Evolutionary conservation across 2,329 filamentous ascomycete genomes (phyloP), one percentile per base, ranked within the genome.

Genomic region (Parastagonospora avenae): DNA sequence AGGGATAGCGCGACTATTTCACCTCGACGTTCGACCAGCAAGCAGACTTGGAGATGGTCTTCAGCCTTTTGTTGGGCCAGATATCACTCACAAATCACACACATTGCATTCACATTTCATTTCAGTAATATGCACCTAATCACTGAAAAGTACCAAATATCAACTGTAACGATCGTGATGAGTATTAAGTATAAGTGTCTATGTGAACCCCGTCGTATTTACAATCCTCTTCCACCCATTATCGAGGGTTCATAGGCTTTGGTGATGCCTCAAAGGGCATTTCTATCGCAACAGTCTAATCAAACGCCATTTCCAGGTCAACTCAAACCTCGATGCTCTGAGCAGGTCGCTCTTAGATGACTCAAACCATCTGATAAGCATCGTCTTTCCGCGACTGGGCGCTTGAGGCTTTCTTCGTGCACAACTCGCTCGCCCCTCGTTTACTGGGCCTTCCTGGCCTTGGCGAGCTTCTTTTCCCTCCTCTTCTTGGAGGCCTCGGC

Each of bases 401-500:
- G 8, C 15, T 14, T 28, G 19, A n/a, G 33, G 31, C 8, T 2
- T 48, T 11, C 19, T 5, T 29, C 16, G n/a, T 9, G 28, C 33
- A 12, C 36, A 14, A 46, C 27, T 24, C 12, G 14, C 9, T 19
- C 6, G 14, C 36, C 7, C 27, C n/a, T 40, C 40, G 8, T 61
- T 62, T 71, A 73, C 61, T 68, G 60, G 2, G 79, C 79, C 82
- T 92, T 92, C 48, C 53, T 60, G 36, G 53, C 46, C 50, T 67
- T 64, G n/a, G 84, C 83, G 43, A 90, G 67, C 84, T 90, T 92
- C 76, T 80, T 85, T 76, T 94, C 91, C 53, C 92, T 85, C 71
- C 92, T 87, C 71, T 82, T 84, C 86, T 92, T 92, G 66, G 89
- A 84, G 35, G 93, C 91, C 76, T 95, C 93, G 32, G 90, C 85